Conservation (phyloP, 1,284 basidiomycete species). For the Fomitopsis palustris region DNA sequence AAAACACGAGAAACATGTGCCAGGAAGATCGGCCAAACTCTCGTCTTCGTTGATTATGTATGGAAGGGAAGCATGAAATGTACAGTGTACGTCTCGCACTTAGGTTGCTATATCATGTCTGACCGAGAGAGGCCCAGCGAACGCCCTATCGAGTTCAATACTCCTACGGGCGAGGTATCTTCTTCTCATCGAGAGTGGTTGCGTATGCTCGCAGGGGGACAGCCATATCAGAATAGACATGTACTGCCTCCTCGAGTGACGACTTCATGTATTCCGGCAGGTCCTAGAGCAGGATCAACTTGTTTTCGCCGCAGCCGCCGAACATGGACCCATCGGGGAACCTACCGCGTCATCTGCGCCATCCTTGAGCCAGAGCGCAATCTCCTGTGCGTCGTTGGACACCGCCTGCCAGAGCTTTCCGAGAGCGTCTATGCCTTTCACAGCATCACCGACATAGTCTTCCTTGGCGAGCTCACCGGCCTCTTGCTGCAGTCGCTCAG, state of each 20-base stretch:
- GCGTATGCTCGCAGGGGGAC: background rate
- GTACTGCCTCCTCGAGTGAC: background rate
- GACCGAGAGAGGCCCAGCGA: too few relatives aligned
- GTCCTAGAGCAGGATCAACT: background rate
- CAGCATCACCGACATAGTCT: background rate
- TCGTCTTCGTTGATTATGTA: too few relatives aligned
- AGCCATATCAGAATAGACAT: background rate
- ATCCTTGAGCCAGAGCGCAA: background rate
- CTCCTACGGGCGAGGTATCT: background rate
- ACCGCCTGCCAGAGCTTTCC: background rate
- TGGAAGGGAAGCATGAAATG: too few relatives aligned
- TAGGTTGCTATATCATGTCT: too few relatives aligned
- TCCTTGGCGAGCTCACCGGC: background rate
- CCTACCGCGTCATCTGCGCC: background rate
- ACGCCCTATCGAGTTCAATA: too few relatives aligned
- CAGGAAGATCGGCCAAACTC: too few relatives aligned
- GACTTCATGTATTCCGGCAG: background rate
- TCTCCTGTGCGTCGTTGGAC: background rate
- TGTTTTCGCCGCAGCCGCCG: background rate
- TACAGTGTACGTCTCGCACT: too few relatives aligned
- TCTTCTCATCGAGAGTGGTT: background rate
- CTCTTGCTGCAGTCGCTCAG: background rate
- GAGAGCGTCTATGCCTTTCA: background rate
- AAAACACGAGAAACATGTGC: too few relatives aligned
- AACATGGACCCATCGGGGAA: background rate